These are phyloP conservation scores for Stylonectria norvegica DNA, from an alignment of 2,329 filamentous ascomycete species.

Conservation along the genomic window DNA sequence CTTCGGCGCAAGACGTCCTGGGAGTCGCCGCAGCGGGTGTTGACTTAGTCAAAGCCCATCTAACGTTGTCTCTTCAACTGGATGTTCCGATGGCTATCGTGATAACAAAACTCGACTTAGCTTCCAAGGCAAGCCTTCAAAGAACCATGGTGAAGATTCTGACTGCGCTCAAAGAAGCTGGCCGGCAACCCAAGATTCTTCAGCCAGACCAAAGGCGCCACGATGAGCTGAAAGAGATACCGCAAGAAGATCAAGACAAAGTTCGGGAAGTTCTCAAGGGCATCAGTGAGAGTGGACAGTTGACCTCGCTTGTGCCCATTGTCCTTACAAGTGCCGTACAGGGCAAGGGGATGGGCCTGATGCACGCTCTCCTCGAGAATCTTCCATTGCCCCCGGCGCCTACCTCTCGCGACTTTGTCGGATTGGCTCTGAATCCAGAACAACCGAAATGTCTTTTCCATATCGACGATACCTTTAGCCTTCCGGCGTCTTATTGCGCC, in stretches of 20 bases:
- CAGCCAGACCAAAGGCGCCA: constrained; percentile 48
- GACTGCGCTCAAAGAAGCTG: constrained; percentile 71
- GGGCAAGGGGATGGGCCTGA: constrained; percentile 73
- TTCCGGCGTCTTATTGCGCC: constrained; percentile 56
- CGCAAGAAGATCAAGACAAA: constrained; percentile 53
- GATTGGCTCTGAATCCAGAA: constrained; percentile 54
- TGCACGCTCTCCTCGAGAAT: constrained; percentile 76
- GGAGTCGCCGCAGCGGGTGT: constrained; percentile 54
- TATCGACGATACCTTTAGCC: constrained; percentile 83
- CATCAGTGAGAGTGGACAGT: constrained; percentile 42
- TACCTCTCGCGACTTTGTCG: constrained; percentile 53
- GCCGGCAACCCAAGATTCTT: constrained; percentile 73
- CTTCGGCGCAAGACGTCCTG: constrained; percentile 49
- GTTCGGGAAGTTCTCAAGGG: constrained; percentile 53
- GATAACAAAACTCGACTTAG: constrained; percentile 88
- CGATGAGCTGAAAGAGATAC: constrained; percentile 55
- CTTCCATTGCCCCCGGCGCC: constrained; percentile 65
- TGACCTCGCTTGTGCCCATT: constrained; percentile 68
- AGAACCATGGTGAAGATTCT: constrained; percentile 70
- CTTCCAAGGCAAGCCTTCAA: constrained; percentile 67
- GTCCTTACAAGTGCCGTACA: constrained; percentile 83
- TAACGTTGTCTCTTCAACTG: constrained; percentile 81
- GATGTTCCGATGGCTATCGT: constrained; percentile 74
- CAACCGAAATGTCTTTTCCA: constrained; percentile 71
- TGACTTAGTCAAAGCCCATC: constrained; percentile 73